Evolutionary conservation across 768 basidiomycete species (phyloP).

Genomic region (Hygrophorus russula): DNA sequence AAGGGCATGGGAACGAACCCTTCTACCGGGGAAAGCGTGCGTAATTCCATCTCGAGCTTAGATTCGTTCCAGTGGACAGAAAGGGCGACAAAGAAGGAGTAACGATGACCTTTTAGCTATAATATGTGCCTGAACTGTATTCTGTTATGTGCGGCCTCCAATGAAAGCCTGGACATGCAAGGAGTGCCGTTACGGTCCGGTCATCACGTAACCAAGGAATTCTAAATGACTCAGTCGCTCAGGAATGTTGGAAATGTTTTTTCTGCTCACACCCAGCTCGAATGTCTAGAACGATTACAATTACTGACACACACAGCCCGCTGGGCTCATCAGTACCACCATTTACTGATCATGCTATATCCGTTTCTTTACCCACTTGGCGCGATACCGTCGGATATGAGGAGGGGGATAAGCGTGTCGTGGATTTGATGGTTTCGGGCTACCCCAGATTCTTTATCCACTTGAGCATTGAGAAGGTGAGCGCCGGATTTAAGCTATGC

Average conservation of each 20-base stretch:
- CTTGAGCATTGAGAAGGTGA: conserved; percentile 70
- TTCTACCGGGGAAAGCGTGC: not conserved
- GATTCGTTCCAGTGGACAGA: not conserved
- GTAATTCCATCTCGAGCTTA: not conserved
- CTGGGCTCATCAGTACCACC: conserved; percentile 50
- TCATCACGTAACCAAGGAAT: too few relatives aligned
- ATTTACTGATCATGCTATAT: conserved; percentile 79
- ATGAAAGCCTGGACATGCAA: too few relatives aligned
- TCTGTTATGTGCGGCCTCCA: too few relatives aligned
- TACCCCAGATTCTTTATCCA: conserved; percentile 97
- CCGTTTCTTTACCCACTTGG: conserved; percentile 93
- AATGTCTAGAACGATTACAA: too few relatives aligned
- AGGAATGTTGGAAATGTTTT: too few relatives aligned
- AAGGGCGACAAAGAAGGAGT: not conserved
- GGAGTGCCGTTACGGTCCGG: too few relatives aligned
- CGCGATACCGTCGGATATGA: conserved; percentile 86
- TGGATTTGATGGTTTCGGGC: conserved; percentile 73
- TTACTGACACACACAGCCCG: conserved; percentile 1
- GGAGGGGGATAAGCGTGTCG: conserved; percentile 71
- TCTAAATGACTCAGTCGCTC: too few relatives aligned
- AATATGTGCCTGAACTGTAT: too few relatives aligned
- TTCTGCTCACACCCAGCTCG: too few relatives aligned
- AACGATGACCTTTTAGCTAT: too few relatives aligned
- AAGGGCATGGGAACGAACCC: conserved; percentile 8
- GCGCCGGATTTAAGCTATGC: conserved; percentile 11